Conservation (phyloP, 352 stramenopile species). For the Globisporangium radiosum region DNA sequence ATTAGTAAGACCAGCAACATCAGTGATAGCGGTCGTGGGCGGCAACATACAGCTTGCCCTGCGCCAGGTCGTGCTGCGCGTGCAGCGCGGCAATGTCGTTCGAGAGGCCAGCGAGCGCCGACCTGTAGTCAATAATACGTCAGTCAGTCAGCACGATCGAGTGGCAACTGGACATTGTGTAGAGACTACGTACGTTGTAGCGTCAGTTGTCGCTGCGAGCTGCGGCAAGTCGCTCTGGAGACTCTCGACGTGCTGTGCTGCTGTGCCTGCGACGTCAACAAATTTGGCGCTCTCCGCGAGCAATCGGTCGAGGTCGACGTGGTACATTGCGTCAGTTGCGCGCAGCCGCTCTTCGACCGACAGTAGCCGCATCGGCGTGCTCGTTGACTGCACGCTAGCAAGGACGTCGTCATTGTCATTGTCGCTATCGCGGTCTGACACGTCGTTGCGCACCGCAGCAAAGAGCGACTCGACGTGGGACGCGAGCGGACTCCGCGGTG, state of each 20-base stretch:
- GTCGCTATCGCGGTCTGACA: constrained; percentile 2
- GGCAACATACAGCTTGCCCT: constrained; percentile 20
- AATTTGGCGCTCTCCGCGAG: constrained; percentile 45
- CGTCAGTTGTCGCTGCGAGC: constrained; percentile 21
- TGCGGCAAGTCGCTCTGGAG: constrained; percentile 43
- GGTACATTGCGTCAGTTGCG: constrained; percentile 36
- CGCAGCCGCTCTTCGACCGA: constrained; percentile 39
- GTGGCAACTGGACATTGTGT: neutral
- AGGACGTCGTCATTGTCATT: neutral
- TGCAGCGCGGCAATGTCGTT: constrained; percentile 39
- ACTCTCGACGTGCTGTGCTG: constrained; percentile 41
- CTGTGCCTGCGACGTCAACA: constrained; percentile 46
- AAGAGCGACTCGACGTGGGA: constrained; percentile 39
- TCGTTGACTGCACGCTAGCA: neutral
- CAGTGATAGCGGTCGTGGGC: too few relatives aligned
- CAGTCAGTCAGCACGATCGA: neutral
- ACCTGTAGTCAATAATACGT: constrained; percentile 8
- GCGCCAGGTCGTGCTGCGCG: constrained; percentile 26
- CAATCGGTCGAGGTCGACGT: constrained; percentile 41
- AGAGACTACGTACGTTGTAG: constrained; percentile 27
- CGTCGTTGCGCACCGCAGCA: neutral
- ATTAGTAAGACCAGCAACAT: too few relatives aligned
- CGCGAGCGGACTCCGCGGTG: constrained; percentile 29
- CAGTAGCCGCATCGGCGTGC: constrained; percentile 32
- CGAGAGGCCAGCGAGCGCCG: constrained; percentile 29